These are phyloP conservation scores for Persicaria tinctoria DNA, from an alignment of 148 eudicot genomes.

Conservation along the genomic window DNA sequence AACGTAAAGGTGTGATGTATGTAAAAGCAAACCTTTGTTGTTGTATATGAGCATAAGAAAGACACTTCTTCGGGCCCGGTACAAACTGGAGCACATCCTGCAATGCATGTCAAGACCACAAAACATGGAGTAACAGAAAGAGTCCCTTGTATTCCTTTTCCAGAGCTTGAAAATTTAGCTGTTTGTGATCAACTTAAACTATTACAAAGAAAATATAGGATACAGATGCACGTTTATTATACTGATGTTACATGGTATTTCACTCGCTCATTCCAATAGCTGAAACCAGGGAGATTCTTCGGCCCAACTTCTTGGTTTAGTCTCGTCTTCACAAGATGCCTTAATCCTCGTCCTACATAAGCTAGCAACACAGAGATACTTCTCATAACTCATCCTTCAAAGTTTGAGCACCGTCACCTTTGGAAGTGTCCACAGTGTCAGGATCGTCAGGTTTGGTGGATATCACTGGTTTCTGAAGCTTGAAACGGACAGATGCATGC, in stretches of 20 bases:
- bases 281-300: too few species aligned
- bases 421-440: conserved; percentile 23
- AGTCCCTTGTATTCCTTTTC: background rate
- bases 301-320: too few species aligned
- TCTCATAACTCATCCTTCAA: conserved; percentile 64
- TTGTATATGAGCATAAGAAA: too few species aligned
- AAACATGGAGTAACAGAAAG: background rate
- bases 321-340: too few species aligned
- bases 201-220: background rate
- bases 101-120: too few species aligned
- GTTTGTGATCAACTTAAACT: background rate
- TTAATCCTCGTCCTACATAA: background rate
- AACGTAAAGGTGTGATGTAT: too few species aligned
- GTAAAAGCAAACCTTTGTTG: too few species aligned
- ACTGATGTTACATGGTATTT: background rate
- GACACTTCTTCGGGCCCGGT: too few species aligned
- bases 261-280: too few species aligned
- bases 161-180: background rate
- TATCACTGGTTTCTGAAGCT: conserved; percentile 53
- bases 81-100: too few species aligned
- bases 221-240: background rate
- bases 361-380: background rate
- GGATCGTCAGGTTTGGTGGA: conserved; percentile 29
- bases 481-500: conserved; percentile 63
- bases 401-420: conserved; percentile 21